Conservation (phyloP, 192 early-diverging fungal species). For the Umbelopsis ramanniana region DNA sequence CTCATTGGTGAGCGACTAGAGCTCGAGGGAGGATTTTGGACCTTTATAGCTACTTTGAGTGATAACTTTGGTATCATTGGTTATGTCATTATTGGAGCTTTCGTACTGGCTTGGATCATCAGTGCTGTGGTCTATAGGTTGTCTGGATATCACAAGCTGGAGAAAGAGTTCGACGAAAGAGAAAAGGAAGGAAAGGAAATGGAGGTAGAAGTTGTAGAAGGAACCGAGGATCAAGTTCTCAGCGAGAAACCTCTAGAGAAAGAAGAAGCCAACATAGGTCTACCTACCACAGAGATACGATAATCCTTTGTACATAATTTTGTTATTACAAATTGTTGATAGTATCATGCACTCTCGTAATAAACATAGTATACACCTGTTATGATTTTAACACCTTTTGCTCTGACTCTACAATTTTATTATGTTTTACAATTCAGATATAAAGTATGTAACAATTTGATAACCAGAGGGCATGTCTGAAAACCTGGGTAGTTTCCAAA, state of each 20-base stretch:
- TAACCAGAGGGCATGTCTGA: too few relatives aligned
- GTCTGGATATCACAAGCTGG: constrained; percentile 47
- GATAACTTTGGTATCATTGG: constrained; percentile 58
- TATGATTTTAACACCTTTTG: background rate
- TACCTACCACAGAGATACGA: background rate
- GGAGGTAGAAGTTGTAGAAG: background rate
- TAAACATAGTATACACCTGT: background rate
- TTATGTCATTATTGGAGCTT: constrained; percentile 50
- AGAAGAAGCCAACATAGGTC: background rate
- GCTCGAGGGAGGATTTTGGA: constrained; percentile 46
- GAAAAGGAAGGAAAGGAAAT: background rate
- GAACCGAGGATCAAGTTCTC: background rate
- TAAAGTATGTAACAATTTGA: background rate
- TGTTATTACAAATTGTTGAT: too few relatives aligned
- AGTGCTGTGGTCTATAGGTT: constrained; percentile 43
- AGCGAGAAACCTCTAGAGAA: background rate
- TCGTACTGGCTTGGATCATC: constrained; percentile 48
- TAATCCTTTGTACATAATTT: background rate
- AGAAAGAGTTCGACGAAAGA: constrained; percentile 32
- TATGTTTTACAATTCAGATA: background rate
- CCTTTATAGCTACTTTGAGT: constrained; percentile 44
- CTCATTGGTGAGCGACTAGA: constrained; percentile 51
- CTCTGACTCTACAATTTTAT: background rate
- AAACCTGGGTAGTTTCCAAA: too few relatives aligned
- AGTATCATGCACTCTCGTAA: background rate